Evolutionary conservation across 2,329 filamentous ascomycete species (phyloP).

Genomic region (Alternaria sp.): DNA sequence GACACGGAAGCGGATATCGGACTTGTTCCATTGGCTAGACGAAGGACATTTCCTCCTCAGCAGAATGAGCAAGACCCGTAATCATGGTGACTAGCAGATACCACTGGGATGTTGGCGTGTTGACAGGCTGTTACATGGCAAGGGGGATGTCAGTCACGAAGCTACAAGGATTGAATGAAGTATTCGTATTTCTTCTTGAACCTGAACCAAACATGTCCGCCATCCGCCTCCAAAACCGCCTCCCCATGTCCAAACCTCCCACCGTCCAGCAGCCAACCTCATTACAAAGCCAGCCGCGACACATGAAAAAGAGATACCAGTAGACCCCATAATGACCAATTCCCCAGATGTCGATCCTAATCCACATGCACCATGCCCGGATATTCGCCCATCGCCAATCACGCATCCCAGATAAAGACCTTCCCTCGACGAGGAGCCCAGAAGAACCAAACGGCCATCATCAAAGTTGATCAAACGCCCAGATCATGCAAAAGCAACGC

Average conservation of each 20-base stretch:
- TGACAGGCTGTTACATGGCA: too few species aligned
- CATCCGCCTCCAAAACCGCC: not conserved
- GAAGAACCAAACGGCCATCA: not conserved
- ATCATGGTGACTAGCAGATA: too few species aligned
- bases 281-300: not conserved
- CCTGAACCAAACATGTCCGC: too few species aligned
- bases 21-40: too few species aligned
- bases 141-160: too few species aligned
- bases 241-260: not conserved
- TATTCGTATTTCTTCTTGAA: too few species aligned
- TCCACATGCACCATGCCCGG: not conserved
- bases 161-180: too few species aligned
- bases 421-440: not conserved
- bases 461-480: not conserved
- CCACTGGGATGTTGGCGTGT: too few species aligned
- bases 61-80: too few species aligned
- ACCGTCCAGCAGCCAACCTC: not conserved
- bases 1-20: too few species aligned
- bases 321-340: not conserved
- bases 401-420: not conserved
- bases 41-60: too few species aligned
- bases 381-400: not conserved
- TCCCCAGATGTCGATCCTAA: not conserved
- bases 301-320: not conserved
- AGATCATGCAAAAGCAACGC: conserved; percentile 19